These are phyloP conservation scores for Penicillium atrosanguineum DNA, from an alignment of 495 filamentous ascomycete genomes.

Conservation along the genomic window DNA sequence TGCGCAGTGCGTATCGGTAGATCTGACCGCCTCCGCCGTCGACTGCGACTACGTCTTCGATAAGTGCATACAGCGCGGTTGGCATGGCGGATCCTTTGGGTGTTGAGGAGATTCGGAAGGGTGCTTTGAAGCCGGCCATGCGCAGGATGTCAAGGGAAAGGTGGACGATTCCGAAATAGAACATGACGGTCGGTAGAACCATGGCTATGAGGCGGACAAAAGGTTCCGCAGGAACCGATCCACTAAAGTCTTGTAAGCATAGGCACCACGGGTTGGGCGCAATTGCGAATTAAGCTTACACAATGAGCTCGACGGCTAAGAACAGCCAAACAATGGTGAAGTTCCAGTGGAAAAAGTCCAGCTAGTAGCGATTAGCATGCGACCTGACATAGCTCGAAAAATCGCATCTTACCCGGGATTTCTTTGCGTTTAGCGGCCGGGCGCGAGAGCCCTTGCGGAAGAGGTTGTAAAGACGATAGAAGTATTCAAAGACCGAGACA, in stretches of 20 bases:
- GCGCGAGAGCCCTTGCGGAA: slow-evolving; percentile 48
- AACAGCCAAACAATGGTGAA: slow-evolving; percentile 54
- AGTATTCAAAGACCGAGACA: slow-evolving; percentile 60
- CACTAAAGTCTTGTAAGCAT: slow-evolving; percentile 32
- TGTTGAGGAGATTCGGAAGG: slow-evolving; percentile 69
- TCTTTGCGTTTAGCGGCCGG: slow-evolving; percentile 51
- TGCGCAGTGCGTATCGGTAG: slow-evolving; percentile 62
- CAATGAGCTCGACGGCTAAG: slow-evolving; percentile 52
- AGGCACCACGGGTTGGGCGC: not conserved
- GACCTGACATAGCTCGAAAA: not conserved
- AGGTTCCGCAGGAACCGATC: slow-evolving; percentile 39
- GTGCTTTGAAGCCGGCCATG: slow-evolving; percentile 47
- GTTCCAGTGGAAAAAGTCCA: slow-evolving; percentile 65
- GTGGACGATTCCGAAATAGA: slow-evolving; percentile 56
- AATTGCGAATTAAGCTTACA: slow-evolving; percentile 27
- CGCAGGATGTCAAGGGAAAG: slow-evolving; percentile 49
- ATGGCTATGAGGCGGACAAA: slow-evolving; percentile 60
- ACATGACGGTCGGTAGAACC: slow-evolving; percentile 58
- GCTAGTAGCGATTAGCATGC: slow-evolving; percentile 25
- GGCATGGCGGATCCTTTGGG: slow-evolving; percentile 65
- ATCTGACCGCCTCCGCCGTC: slow-evolving; percentile 70
- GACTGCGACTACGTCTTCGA: slow-evolving; percentile 79
- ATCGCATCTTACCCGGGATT: slow-evolving; percentile 41
- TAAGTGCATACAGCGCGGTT: slow-evolving; percentile 69
- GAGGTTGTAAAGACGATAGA: slow-evolving; percentile 44